Percentiles rank a stretch among this genome's conserved stretches.
Conservation (phyloP, 495 filamentous ascomycete genomes). For the Xylaria curta region DNA sequence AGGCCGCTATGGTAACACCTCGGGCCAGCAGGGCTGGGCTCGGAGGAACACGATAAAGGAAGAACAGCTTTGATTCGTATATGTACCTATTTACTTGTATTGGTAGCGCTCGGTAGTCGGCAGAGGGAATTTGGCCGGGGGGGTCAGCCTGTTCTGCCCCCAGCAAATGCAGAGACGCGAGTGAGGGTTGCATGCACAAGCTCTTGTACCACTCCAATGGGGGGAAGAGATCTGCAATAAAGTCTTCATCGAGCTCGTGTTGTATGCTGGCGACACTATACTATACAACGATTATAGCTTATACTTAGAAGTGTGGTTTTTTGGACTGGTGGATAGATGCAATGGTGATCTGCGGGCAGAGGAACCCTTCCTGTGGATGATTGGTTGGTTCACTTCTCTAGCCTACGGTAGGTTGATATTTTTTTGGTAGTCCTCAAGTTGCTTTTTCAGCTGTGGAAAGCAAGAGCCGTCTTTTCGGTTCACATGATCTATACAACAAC, state of each 20-base stretch:
- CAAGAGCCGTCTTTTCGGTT: too few species aligned
- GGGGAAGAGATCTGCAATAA: background rate
- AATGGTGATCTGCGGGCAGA: too few species aligned
- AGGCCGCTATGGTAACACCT: constrained; percentile 1
- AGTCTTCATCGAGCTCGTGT: background rate
- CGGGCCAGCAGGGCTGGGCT: background rate
- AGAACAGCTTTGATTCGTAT: background rate
- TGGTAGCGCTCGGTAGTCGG: constrained; percentile 18
- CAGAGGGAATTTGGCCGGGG: background rate
- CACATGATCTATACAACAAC: too few species aligned
- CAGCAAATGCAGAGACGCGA: background rate
- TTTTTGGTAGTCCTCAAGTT: too few species aligned
- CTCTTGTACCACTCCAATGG: background rate
- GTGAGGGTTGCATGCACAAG: constrained; percentile 7
- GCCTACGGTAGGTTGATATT: too few species aligned
- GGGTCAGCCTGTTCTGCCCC: constrained; percentile 5
- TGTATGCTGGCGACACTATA: background rate
- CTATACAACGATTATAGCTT: too few species aligned
- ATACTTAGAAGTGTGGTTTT: too few species aligned
- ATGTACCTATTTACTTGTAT: too few species aligned
- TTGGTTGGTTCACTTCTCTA: too few species aligned
- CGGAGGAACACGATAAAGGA: background rate
- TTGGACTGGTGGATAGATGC: too few species aligned
- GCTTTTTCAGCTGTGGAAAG: too few species aligned
- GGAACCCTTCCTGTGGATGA: too few species aligned